Conservation (phyloP, 2,329 filamentous ascomycete genomes). For the Fusarium robinianum region DNA sequence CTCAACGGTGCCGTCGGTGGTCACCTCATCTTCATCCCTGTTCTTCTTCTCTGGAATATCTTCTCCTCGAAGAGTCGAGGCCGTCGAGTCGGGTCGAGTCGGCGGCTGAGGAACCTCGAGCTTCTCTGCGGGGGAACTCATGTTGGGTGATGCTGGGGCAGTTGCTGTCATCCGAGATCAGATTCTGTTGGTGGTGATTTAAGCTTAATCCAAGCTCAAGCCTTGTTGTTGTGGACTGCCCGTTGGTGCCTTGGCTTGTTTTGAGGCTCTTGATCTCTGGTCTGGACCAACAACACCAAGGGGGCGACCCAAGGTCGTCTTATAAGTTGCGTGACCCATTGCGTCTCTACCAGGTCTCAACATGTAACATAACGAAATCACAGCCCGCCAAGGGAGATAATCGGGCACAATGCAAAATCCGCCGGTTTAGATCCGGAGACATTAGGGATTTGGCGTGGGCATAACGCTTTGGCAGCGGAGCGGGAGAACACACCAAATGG, state of each 20-base stretch:
- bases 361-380: too few relatives aligned
- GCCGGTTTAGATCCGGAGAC: constrained; percentile 12
- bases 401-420: constrained; percentile 28
- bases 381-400: too few relatives aligned
- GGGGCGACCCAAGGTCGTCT: constrained; percentile 19
- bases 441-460: constrained; percentile 19
- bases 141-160: constrained; percentile 2
- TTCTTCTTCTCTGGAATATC: constrained; percentile 37
- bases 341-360: not conserved
- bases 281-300: constrained; percentile 9
- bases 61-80: constrained; percentile 39
- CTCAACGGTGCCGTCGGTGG: constrained; percentile 27
- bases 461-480: constrained; percentile 30
- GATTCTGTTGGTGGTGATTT: constrained; percentile 2
- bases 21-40: constrained; percentile 27
- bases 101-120: constrained; percentile 32
- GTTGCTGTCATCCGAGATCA: constrained; percentile 1
- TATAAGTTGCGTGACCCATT: constrained; percentile 21
- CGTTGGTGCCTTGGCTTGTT: constrained; percentile 6
- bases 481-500: constrained; percentile 20
- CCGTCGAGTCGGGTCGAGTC: constrained; percentile 35
- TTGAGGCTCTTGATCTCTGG: constrained; percentile 14
- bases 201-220: constrained; percentile 19
- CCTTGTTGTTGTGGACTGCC: not conserved
- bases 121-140: constrained; percentile 20